Conservation (phyloP, 257 asterid species). For the Penstemon davidsonii region DNA sequence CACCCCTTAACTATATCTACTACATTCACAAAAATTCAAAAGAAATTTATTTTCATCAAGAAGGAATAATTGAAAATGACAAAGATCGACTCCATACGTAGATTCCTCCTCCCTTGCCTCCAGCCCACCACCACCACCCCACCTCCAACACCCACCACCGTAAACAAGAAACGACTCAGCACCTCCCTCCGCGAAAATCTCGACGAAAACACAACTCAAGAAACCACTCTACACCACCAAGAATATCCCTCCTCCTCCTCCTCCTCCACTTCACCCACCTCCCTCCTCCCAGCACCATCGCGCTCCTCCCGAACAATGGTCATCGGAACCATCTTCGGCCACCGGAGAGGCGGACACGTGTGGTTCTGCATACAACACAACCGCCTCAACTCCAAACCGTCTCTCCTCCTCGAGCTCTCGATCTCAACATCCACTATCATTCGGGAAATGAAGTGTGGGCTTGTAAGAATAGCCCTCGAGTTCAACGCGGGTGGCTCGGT, state of each 20-base stretch:
- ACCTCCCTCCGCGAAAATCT: constrained; percentile 86
- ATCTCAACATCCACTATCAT: constrained; percentile 71
- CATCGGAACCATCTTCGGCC: constrained; percentile 89
- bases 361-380: constrained; percentile 92
- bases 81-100: constrained; percentile 72
- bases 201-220: constrained; percentile 29
- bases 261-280: constrained; percentile 33
- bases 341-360: constrained; percentile 77
- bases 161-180: constrained; percentile 80
- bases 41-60: not conserved
- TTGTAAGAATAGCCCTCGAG: constrained; percentile 84
- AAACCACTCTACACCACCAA: constrained; percentile 15
- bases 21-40: not conserved
- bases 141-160: constrained; percentile 34
- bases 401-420: constrained; percentile 81
- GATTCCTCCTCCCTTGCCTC: constrained; percentile 80
- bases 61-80: constrained; percentile 40
- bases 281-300: constrained; percentile 42
- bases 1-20: not conserved
- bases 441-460: constrained; percentile 82
- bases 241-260: constrained; percentile 35
- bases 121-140: constrained; percentile 46
- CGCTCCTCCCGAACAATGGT: constrained; percentile 88
- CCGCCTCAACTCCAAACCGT: constrained; percentile 60
- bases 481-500: constrained; percentile 54